Evolutionary conservation across 805 yeast genomes (phyloP).

Genomic region (Metschnikowia similis): DNA sequence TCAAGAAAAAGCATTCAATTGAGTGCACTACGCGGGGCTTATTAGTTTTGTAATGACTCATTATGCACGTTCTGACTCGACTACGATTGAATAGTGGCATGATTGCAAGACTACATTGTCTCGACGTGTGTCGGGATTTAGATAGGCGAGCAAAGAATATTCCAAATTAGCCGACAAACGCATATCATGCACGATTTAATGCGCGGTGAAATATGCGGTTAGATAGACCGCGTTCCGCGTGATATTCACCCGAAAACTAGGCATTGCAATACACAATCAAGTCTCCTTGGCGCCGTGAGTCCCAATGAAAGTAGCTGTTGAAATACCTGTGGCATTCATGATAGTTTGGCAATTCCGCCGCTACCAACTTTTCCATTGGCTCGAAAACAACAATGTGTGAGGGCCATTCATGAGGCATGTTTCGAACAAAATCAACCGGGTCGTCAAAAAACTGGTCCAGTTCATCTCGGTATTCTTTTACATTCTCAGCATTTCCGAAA

Average conservation of each 20-base stretch:
- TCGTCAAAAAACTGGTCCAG: constrained; percentile 78
- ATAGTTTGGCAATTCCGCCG: constrained; percentile 46
- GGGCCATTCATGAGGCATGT: constrained; percentile 37
- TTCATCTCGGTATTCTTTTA: constrained; percentile 67
- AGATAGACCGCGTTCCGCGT: not conserved
- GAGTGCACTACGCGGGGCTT: not conserved
- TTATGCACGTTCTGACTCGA: not conserved
- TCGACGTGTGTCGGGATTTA: not conserved
- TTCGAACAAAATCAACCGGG: constrained; percentile 53
- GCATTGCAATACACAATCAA: constrained; percentile 52
- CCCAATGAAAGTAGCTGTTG: constrained; percentile 86
- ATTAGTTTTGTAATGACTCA: not conserved
- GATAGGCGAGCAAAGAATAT: not conserved
- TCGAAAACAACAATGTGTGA: constrained; percentile 69
- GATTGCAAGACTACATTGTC: not conserved
- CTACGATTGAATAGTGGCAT: not conserved
- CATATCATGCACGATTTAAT: not conserved
- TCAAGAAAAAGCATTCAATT: not conserved
- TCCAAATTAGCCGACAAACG: not conserved
- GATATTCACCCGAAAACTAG: not conserved
- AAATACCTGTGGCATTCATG: constrained; percentile 52
- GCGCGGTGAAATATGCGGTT: constrained; percentile 3
- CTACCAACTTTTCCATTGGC: constrained; percentile 44
- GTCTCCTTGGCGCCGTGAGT: constrained; percentile 72
- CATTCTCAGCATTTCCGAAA: constrained; percentile 16